Percentiles rank a stretch among this genome's conserved stretches.
Evolutionary conservation across 2,329 filamentous ascomycete genomes (phyloP).

Genomic region (Ophiosphaerella herpotricha): DNA sequence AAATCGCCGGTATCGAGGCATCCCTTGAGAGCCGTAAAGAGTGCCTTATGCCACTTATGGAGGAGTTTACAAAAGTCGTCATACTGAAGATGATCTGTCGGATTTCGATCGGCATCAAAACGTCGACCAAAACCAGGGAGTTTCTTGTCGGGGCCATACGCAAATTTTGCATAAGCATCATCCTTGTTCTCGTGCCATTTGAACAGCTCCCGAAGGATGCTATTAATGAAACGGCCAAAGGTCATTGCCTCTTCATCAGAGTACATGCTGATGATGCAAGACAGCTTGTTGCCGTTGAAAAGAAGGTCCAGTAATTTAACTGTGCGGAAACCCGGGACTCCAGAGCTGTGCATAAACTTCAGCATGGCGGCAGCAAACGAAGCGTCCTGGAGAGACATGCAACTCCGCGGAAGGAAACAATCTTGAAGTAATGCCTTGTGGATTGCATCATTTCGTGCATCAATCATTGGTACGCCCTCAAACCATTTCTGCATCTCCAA

Average conservation of each 20-base stretch:
- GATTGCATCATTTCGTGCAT: slow-evolving; percentile 63
- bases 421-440: slow-evolving; percentile 83
- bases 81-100: slow-evolving; percentile 75
- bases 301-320: slow-evolving; percentile 82
- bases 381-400: slow-evolving; percentile 83
- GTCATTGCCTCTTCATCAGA: slow-evolving; percentile 91
- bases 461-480: slow-evolving; percentile 59
- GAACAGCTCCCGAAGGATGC: slow-evolving; percentile 77
- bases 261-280: slow-evolving; percentile 83
- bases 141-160: slow-evolving; percentile 67
- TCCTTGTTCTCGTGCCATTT: slow-evolving; percentile 81
- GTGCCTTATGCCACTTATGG: slow-evolving; percentile 86
- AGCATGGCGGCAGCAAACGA: slow-evolving; percentile 88
- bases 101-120: slow-evolving; percentile 72
- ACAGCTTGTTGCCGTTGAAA: slow-evolving; percentile 80
- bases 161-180: slow-evolving; percentile 77
- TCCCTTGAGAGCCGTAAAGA: slow-evolving; percentile 77
- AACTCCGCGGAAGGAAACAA: slow-evolving; percentile 85
- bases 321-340: slow-evolving; percentile 83
- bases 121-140: slow-evolving; percentile 79
- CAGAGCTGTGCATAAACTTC: slow-evolving; percentile 82
- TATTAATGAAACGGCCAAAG: slow-evolving; percentile 86
- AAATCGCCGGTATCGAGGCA: slow-evolving; percentile 86
- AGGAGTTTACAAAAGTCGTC: slow-evolving; percentile 84
- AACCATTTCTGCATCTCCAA: slow-evolving; percentile 84